Evolutionary conservation across 768 basidiomycete species (phyloP).

Genomic region (Crucibulum laeve): DNA sequence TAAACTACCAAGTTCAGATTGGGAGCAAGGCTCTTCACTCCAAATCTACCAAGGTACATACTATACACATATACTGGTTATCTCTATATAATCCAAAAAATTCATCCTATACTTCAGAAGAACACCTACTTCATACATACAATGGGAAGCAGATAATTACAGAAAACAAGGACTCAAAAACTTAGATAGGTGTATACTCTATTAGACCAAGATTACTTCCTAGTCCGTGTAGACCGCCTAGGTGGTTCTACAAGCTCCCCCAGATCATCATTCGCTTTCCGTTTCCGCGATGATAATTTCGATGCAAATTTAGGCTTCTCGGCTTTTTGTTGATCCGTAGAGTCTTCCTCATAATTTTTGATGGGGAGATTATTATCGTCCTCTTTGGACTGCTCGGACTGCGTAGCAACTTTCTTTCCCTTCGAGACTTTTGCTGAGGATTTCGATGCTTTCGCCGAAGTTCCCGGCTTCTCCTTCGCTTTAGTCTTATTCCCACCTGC

Average conservation of each 20-base stretch:
- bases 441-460: not conserved
- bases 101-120: too few species aligned
- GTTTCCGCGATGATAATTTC: conserved; percentile 10
- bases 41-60: too few species aligned
- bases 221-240: conserved; percentile 11
- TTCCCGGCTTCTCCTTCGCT: conserved; percentile 3
- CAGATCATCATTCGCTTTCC: not conserved
- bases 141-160: too few species aligned
- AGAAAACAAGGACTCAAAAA: too few species aligned
- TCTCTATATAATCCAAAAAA: too few species aligned
- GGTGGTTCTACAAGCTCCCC: conserved; percentile 2
- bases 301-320: conserved; percentile 3
- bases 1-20: too few species aligned
- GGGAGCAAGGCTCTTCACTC: too few species aligned
- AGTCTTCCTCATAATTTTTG: conserved; percentile 1
- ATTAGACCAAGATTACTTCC: too few species aligned
- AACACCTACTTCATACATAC: too few species aligned
- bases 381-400: not conserved
- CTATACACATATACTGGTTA: too few species aligned
- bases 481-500: conserved; percentile 12
- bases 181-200: too few species aligned
- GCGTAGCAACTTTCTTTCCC: not conserved
- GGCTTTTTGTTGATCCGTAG: not conserved
- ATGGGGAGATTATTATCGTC: not conserved
- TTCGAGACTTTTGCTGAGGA: not conserved